A percentile compares a stretch with the other conserved stretches of the same genome.
Conservation (phyloP, 768 basidiomycete species). For the Suillus decipiens region DNA sequence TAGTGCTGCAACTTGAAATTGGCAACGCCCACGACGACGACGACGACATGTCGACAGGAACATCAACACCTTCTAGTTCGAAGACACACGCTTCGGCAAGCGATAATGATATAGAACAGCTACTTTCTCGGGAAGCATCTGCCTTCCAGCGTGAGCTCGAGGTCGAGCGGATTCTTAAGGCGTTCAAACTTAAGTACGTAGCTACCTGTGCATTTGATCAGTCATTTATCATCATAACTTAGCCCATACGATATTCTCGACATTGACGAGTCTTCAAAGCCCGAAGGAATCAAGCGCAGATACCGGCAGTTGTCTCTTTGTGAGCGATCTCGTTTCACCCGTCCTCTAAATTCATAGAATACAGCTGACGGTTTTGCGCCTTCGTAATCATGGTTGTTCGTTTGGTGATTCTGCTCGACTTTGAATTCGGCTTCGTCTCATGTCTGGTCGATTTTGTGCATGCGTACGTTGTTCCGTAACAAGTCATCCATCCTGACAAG, state of each 20-base stretch:
- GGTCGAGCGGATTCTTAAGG: constrained; percentile 87
- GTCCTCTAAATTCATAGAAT: background rate
- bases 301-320: constrained; percentile 85
- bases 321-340: constrained; percentile 41
- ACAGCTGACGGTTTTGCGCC: constrained; percentile 7
- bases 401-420: background rate
- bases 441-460: constrained; percentile 16
- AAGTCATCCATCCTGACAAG: constrained; percentile 99
- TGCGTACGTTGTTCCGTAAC: constrained; percentile 44
- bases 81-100: constrained; percentile 22
- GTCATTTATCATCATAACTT: constrained; percentile 4
- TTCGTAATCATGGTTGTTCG: constrained; percentile 7
- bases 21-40: background rate
- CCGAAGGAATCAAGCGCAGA: constrained; percentile 87
- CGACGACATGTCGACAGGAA: constrained; percentile 23
- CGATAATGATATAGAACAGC: constrained; percentile 72
- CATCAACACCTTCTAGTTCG: constrained; percentile 19
- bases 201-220: background rate
- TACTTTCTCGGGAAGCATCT: constrained; percentile 77
- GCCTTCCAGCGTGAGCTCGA: constrained; percentile 87
- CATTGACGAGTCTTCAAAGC: constrained; percentile 66
- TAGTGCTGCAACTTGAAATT: background rate
- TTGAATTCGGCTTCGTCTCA: constrained; percentile 1
- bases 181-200: constrained; percentile 94
- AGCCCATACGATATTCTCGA: constrained; percentile 96